A percentile compares a stretch with the other conserved stretches of the same genome.
Evolutionary conservation across 2,329 filamentous ascomycete species (phyloP).

Genomic region (Alternaria ethzedia): DNA sequence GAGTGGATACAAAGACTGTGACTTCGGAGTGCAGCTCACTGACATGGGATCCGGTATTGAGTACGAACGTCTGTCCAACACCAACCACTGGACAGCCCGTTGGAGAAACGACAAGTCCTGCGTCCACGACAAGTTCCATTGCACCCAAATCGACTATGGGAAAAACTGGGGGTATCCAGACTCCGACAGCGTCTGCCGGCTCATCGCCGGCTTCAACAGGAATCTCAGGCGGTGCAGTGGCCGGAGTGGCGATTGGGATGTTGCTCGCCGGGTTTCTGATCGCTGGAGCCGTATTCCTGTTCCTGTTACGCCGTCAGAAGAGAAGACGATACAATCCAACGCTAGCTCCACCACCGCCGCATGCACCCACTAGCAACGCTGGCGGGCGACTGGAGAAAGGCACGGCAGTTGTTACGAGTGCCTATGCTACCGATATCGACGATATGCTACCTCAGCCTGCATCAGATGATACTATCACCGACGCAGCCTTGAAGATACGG

Average conservation of each 20-base stretch:
- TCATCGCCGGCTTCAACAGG: too few species aligned
- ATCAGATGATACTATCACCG: constrained; percentile 27
- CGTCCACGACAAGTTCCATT: too few species aligned
- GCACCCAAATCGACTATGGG: too few species aligned
- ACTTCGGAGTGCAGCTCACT: too few species aligned
- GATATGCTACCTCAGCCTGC: constrained; percentile 29
- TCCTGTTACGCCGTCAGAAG: neutral
- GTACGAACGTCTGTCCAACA: too few species aligned
- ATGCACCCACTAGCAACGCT: neutral
- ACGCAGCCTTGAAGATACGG: constrained; percentile 28
- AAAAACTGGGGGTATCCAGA: too few species aligned
- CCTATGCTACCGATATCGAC: constrained; percentile 7
- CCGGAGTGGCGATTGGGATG: constrained; percentile 28
- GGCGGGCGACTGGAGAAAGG: neutral
- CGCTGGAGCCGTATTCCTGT: neutral
- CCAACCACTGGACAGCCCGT: too few species aligned
- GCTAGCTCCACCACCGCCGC: accelerated
- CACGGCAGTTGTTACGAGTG: neutral
- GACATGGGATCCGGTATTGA: too few species aligned
- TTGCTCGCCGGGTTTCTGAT: constrained; percentile 22
- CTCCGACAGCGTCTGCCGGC: too few species aligned
- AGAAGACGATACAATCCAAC: neutral
- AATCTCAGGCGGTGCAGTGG: too few species aligned
- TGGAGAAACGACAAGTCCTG: too few species aligned
- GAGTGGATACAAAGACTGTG: too few species aligned